Conservation (phyloP, 352 stramenopile genomes). For the Globisporangium takayamanum region DNA sequence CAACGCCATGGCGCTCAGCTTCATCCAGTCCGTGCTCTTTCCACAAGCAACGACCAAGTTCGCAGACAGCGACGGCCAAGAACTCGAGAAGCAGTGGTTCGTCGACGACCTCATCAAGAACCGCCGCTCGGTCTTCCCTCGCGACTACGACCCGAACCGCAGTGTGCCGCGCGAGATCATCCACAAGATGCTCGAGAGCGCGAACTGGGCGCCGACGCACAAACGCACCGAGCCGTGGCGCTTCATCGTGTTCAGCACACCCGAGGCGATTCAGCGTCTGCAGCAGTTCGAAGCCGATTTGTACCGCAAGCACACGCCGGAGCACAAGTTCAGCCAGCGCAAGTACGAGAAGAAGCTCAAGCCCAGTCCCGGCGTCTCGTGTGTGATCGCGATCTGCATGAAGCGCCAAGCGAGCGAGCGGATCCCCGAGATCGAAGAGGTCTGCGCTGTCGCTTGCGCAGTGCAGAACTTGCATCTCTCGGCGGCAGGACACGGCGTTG, state of each 20-base stretch:
- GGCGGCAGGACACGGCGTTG: conserved; percentile 53
- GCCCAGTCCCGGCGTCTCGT: conserved; percentile 54
- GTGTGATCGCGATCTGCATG: conserved; percentile 83
- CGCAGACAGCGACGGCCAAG: background rate
- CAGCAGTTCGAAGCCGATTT: conserved; percentile 59
- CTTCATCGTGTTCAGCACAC: conserved; percentile 67
- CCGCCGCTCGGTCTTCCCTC: conserved; percentile 71
- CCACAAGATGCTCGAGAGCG: conserved; percentile 68
- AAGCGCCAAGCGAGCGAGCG: conserved; percentile 80
- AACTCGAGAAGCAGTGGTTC: conserved; percentile 37
- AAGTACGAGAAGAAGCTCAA: conserved; percentile 79
- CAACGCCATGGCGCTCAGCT: conserved; percentile 10
- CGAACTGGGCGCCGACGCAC: conserved; percentile 83
- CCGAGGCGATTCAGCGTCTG: conserved; percentile 46
- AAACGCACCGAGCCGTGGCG: conserved; percentile 78
- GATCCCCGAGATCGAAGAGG: conserved; percentile 76
- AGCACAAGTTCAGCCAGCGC: conserved; percentile 64
- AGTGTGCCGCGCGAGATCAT: conserved; percentile 49
- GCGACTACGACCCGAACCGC: conserved; percentile 52
- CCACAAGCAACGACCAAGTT: conserved; percentile 10
- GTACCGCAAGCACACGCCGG: conserved; percentile 60
- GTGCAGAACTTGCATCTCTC: conserved; percentile 84
- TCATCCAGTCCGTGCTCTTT: conserved; percentile 9
- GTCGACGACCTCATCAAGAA: conserved; percentile 72
- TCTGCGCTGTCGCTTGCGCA: conserved; percentile 66